A percentile compares a stretch with the other conserved stretches of the same genome.
These are phyloP conservation scores for Thinopyrum elongatum DNA, from an alignment of 176 grass and related monocot genomes.

Conservation along the genomic window DNA sequence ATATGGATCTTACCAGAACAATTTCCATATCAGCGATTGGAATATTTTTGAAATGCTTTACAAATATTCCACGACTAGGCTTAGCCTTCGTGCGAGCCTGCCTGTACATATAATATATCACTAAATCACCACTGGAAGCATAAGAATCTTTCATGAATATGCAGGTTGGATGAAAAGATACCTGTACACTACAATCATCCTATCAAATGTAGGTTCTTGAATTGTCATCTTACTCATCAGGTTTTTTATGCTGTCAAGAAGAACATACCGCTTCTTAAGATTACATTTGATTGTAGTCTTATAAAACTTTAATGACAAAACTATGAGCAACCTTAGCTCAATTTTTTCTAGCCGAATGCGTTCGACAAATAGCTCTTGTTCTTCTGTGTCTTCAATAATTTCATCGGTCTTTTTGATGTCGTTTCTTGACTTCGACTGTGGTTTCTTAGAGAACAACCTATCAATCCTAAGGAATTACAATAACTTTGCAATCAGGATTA, in stretches of 20 bases:
- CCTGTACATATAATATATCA: conserved; percentile 50
- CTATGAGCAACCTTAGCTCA: conserved; percentile 53
- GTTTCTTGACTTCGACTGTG: conserved; percentile 15
- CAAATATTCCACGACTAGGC: conserved; percentile 69
- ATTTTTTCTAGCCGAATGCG: conserved; percentile 69
- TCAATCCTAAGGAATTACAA: conserved; percentile 39
- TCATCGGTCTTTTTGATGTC: conserved; percentile 67
- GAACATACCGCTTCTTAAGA: conserved; percentile 18
- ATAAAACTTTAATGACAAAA: not conserved
- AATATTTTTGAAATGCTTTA: conserved; percentile 92
- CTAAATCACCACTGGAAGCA: not conserved
- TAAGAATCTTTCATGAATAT: conserved; percentile 19
- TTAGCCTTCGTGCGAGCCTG: conserved; percentile 54
- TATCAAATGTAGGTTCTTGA: conserved; percentile 94
- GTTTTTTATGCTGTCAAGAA: conserved; percentile 59
- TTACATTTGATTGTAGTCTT: not conserved
- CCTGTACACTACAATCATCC: conserved; percentile 96
- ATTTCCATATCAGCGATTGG: conserved; percentile 96
- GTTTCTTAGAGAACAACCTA: conserved; percentile 53
- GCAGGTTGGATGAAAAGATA: conserved; percentile 38
- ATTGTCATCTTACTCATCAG: conserved; percentile 73
- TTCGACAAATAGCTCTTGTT: conserved; percentile 61
- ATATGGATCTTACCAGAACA: conserved; percentile 69
- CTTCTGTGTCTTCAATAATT: conserved; percentile 48
- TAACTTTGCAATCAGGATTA: conserved; percentile 3